phyloP scores from a whole-genome alignment of 495 filamentous ascomycete genomes.

The Aspergillus carlsbadensis region DNA sequence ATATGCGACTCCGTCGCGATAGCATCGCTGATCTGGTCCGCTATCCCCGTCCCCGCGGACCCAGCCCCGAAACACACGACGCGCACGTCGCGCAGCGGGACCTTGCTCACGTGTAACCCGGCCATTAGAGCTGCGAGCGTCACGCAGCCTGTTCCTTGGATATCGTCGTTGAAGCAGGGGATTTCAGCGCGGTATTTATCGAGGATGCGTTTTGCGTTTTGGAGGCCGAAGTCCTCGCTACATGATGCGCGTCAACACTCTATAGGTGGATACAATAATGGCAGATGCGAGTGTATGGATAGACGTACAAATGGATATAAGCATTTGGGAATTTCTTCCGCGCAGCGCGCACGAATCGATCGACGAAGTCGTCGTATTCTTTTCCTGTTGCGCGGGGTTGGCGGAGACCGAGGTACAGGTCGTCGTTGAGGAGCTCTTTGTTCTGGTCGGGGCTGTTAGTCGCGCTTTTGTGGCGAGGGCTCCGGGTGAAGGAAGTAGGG shows the following conservation, averaged over 20 bases:
- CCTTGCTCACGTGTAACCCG: slow-evolving; percentile 64
- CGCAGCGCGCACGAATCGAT: slow-evolving; percentile 66
- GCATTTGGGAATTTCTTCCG: slow-evolving; percentile 72
- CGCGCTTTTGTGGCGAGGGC: too few species aligned
- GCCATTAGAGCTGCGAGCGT: slow-evolving; percentile 80
- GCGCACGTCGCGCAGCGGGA: slow-evolving; percentile 64
- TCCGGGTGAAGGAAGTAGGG: too few species aligned
- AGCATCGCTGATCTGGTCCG: slow-evolving; percentile 78
- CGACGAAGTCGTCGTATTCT: slow-evolving; percentile 77
- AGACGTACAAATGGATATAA: slow-evolving; percentile 73
- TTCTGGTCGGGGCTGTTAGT: slow-evolving; percentile 57
- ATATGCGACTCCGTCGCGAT: slow-evolving; percentile 68
- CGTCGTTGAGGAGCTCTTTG: slow-evolving; percentile 70
- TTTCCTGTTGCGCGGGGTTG: slow-evolving; percentile 64
- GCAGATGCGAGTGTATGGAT: too few species aligned
- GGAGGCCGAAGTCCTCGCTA: slow-evolving; percentile 59
- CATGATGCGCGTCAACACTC: too few species aligned
- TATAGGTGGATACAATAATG: too few species aligned
- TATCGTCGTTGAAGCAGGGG: slow-evolving; percentile 87
- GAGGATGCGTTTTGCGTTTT: slow-evolving; percentile 64
- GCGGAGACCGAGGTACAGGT: slow-evolving; percentile 76
- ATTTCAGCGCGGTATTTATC: slow-evolving; percentile 70
- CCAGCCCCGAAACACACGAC: slow-evolving; percentile 79
- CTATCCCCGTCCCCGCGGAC: slow-evolving; percentile 83
- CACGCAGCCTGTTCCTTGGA: slow-evolving; percentile 87